Percentiles rank a stretch among this genome's conserved stretches.
Conservation (phyloP, 225 moss, liverwort and hornwort genomes). For the Polytrichum commune region DNA sequence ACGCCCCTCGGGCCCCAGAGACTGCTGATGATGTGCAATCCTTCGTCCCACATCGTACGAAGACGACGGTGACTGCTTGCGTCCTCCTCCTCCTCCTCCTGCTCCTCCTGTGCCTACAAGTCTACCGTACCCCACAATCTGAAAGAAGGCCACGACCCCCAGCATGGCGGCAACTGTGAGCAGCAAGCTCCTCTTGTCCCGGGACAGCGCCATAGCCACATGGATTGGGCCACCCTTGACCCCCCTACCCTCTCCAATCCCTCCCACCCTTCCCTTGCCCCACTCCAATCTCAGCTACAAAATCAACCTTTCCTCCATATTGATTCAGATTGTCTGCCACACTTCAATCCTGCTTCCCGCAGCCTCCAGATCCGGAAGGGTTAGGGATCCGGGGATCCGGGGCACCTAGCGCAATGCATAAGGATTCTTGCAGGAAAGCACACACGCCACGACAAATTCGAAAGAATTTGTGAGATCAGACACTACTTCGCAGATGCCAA, state of each 20-base stretch:
- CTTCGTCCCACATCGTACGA: too few species aligned
- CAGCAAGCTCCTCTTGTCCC: slow-evolving; percentile 57
- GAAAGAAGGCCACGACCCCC: slow-evolving; percentile 46
- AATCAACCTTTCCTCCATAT: neutral
- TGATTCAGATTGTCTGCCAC: too few species aligned
- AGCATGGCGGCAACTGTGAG: slow-evolving; percentile 40
- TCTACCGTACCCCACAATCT: slow-evolving; percentile 46
- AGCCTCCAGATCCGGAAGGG: neutral
- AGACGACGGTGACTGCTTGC: neutral
- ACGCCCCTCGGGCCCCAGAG: slow-evolving; percentile 24
- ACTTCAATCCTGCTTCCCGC: neutral
- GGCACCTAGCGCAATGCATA: neutral
- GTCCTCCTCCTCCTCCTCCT: neutral
- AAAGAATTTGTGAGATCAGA: too few species aligned
- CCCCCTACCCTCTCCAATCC: neutral
- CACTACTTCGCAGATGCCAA: too few species aligned
- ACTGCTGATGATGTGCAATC: neutral
- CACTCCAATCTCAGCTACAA: neutral
- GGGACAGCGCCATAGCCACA: slow-evolving; percentile 49
- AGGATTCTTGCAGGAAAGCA: neutral
- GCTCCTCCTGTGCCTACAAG: slow-evolving; percentile 6
- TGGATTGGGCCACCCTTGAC: neutral
- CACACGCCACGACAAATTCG: neutral
- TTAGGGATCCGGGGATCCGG: neutral
- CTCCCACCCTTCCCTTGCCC: neutral